A percentile compares a stretch with the other conserved stretches of the same genome.
Evolutionary conservation across 2,329 filamentous ascomycete genomes (phyloP).

Genomic region (Tolypocladium tundrense): DNA sequence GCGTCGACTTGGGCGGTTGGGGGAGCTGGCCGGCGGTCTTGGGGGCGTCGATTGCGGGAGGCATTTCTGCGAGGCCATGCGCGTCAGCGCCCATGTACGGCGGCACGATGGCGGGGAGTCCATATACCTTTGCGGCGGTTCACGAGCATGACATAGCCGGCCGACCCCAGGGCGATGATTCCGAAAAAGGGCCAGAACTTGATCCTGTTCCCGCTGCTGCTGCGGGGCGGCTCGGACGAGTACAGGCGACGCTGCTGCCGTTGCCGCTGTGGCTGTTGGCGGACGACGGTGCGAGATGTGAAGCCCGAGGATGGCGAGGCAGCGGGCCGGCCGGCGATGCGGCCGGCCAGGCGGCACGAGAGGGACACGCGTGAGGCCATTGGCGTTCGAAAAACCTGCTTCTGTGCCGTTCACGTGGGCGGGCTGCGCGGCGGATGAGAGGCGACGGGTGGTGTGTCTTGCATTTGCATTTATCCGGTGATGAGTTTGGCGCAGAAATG

Average conservation of each 20-base stretch:
- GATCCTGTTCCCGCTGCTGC: slow-evolving; percentile 25
- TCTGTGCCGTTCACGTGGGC: background rate
- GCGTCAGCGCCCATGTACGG: background rate
- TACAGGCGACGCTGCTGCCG: slow-evolving; percentile 22
- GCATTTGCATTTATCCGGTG: background rate
- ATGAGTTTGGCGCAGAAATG: background rate
- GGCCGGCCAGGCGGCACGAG: slow-evolving; percentile 13
- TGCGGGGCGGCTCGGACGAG: slow-evolving; percentile 28
- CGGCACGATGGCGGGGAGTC: background rate
- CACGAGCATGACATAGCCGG: slow-evolving; percentile 39
- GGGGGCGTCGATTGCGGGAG: slow-evolving; percentile 22
- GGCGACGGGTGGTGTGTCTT: background rate
- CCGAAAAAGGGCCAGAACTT: slow-evolving; percentile 50
- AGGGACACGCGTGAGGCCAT: slow-evolving; percentile 23
- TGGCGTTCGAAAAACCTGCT: background rate
- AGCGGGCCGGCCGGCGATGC: slow-evolving; percentile 7
- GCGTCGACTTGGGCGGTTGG: slow-evolving; percentile 42
- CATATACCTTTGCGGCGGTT: slow-evolving; percentile 40
- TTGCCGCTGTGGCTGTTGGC: background rate
- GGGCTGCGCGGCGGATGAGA: background rate
- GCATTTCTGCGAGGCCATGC: slow-evolving; percentile 25
- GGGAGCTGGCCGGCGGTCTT: slow-evolving; percentile 31
- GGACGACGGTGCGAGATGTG: slow-evolving; percentile 3
- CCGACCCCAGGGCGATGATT: slow-evolving; percentile 36
- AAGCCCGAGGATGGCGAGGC: slow-evolving; percentile 6